phyloP scores from a whole-genome alignment of 2,329 filamentous ascomycete genomes.

The Colletotrichum sp. region DNA sequence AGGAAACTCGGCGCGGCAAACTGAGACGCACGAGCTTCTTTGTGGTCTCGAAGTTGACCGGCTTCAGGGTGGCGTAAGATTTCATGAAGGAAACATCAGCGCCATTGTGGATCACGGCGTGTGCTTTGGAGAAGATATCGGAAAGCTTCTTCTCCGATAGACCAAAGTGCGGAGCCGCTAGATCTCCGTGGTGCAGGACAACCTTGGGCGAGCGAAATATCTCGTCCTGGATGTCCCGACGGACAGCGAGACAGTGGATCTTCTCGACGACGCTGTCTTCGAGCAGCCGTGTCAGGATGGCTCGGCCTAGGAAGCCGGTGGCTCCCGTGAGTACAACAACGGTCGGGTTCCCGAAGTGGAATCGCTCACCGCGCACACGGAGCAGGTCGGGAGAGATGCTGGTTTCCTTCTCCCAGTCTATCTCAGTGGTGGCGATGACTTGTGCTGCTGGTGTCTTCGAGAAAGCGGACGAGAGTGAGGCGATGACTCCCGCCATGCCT shows the following conservation, averaged over 20 bases:
- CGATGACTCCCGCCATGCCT: constrained; percentile 32
- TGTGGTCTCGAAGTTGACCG: constrained; percentile 39
- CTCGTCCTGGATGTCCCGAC: not conserved
- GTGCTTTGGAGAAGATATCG: constrained; percentile 27
- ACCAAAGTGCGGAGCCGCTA: constrained; percentile 21
- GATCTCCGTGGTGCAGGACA: not conserved
- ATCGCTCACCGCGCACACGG: not conserved
- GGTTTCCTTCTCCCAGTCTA: constrained; percentile 42
- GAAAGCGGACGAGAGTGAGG: not conserved
- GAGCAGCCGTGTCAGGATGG: constrained; percentile 37
- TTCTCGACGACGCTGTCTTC: constrained; percentile 28
- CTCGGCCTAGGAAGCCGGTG: constrained; percentile 40
- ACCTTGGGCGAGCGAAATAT: not conserved
- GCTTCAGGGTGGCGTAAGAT: constrained; percentile 36
- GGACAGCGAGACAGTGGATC: constrained; percentile 45
- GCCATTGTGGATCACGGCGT: constrained; percentile 58
- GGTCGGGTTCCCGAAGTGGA: not conserved
- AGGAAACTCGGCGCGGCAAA: constrained; percentile 21
- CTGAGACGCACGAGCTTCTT: constrained; percentile 36
- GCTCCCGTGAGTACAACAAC: constrained; percentile 37
- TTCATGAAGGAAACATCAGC: constrained; percentile 44
- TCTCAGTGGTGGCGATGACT: not conserved
- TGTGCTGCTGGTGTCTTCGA: not conserved
- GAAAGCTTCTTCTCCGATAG: constrained; percentile 10
- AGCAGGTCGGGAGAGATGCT: not conserved